Conservation (phyloP, 805 yeast genomes). For the Candida vaughaniae region DNA sequence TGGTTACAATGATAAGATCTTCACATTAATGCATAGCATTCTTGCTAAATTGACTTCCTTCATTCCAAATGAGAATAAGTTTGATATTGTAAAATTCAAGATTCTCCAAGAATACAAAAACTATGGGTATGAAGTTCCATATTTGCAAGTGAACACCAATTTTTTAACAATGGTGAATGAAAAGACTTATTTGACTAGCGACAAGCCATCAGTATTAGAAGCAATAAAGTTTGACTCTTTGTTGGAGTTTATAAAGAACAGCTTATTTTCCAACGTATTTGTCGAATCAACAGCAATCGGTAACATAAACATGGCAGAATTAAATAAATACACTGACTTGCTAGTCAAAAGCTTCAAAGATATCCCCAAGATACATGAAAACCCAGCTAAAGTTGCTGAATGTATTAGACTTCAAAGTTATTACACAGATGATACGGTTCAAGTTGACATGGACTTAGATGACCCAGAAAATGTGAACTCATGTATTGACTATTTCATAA, state of each 20-base stretch:
- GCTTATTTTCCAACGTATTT: constrained; percentile 54
- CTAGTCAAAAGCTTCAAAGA: constrained; percentile 24
- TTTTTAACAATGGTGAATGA: constrained; percentile 70
- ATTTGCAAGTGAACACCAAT: constrained; percentile 67
- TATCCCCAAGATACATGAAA: constrained; percentile 27
- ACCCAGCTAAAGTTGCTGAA: constrained; percentile 27
- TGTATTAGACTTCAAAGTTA: constrained; percentile 33
- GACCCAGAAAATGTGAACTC: constrained; percentile 63
- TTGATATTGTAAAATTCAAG: constrained; percentile 65
- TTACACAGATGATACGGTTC: constrained; percentile 22
- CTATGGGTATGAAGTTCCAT: constrained; percentile 72
- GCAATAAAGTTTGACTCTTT: constrained; percentile 51
- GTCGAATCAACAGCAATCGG: constrained; percentile 78
- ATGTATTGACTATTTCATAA: constrained; percentile 75
- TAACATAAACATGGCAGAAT: constrained; percentile 53
- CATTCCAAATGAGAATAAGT: constrained; percentile 55
- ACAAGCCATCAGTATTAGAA: constrained; percentile 50
- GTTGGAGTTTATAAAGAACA: constrained; percentile 42
- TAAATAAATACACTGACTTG: constrained; percentile 21
- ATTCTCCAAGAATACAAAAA: constrained; percentile 62
- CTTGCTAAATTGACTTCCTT: constrained; percentile 53
- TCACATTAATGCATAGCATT: constrained; percentile 59
- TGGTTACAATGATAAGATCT: constrained; percentile 85
- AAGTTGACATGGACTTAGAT: constrained; percentile 11
- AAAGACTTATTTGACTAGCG: constrained; percentile 62